phyloP scores from a whole-genome alignment of 768 basidiomycete genomes.

The Tephrocybe sp. region DNA sequence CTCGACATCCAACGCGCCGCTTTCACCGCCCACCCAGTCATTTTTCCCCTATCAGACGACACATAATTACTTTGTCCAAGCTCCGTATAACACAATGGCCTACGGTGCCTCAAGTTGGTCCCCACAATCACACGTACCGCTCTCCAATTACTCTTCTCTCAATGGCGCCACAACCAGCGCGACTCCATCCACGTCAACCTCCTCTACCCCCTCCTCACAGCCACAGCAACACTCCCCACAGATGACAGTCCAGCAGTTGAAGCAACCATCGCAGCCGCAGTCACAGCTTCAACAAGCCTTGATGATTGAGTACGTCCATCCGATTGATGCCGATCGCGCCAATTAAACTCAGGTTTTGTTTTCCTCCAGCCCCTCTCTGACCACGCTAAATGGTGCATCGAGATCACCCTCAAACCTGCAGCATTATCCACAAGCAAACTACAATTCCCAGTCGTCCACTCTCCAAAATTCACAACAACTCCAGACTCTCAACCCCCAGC shows the following conservation, averaged over 20 bases:
- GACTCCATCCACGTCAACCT: constrained; percentile 17
- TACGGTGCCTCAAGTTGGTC: constrained; percentile 57
- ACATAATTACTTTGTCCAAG: constrained; percentile 40
- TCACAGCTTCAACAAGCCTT: constrained; percentile 37
- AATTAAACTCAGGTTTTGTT: constrained; percentile 13
- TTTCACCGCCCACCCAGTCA: constrained; percentile 36
- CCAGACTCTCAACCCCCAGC: constrained; percentile 31
- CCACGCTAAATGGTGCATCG: constrained; percentile 47
- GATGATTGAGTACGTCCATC: constrained; percentile 65
- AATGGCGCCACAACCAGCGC: constrained; percentile 68
- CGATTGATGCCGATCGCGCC: constrained; percentile 9
- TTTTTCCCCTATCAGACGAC: constrained; percentile 35
- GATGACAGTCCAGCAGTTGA: constrained; percentile 24
- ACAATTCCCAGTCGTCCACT: constrained; percentile 29
- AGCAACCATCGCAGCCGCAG: constrained; percentile 23
- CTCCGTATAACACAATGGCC: constrained; percentile 50
- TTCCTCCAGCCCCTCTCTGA: constrained; percentile 51
- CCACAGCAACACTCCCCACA: constrained; percentile 21
- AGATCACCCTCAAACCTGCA: constrained; percentile 31
- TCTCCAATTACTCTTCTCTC: constrained; percentile 74
- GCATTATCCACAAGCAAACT: constrained; percentile 40
- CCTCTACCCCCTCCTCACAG: constrained; percentile 24
- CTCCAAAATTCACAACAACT: constrained; percentile 25
- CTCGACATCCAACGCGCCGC: constrained; percentile 32
- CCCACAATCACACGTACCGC: constrained; percentile 42